phyloP scores from a whole-genome alignment of 495 filamentous ascomycete species.

The Aspergillus homomorphus region DNA sequence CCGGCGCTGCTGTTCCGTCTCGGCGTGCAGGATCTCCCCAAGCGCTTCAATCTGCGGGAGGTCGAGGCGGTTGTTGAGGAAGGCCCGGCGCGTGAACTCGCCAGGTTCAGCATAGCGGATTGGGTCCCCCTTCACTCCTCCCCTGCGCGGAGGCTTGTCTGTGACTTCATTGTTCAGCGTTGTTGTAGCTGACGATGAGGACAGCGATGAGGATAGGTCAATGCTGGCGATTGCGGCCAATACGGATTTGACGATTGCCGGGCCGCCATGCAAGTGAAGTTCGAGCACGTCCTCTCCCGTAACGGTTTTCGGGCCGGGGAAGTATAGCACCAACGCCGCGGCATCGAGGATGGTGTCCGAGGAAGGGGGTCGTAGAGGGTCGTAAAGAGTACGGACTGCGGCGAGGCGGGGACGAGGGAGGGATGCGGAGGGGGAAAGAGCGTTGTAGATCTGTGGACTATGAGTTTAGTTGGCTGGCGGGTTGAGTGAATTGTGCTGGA shows the following conservation, averaged over 20 bases:
- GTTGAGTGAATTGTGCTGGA: neutral
- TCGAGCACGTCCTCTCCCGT: conserved; percentile 94
- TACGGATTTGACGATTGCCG: conserved; percentile 81
- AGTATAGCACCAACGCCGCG: conserved; percentile 79
- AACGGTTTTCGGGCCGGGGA: conserved; percentile 76
- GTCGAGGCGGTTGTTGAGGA: conserved; percentile 79
- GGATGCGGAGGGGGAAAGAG: conserved; percentile 63
- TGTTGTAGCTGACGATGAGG: neutral
- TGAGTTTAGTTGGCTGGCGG: conserved; percentile 12
- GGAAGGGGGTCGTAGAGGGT: conserved; percentile 49
- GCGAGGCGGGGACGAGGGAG: conserved; percentile 74
- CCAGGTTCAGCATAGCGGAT: conserved; percentile 92
- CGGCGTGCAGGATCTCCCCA: conserved; percentile 76
- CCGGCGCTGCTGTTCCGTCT: conserved; percentile 90
- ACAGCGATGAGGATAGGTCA: neutral
- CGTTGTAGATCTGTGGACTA: conserved; percentile 63
- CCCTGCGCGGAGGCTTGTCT: too few species aligned
- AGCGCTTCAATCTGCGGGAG: conserved; percentile 94
- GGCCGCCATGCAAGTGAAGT: conserved; percentile 89
- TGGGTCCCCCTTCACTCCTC: conserved; percentile 18
- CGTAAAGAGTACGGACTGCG: conserved; percentile 69
- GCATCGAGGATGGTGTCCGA: conserved; percentile 67
- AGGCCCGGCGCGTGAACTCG: conserved; percentile 92
- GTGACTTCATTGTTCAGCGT: neutral
- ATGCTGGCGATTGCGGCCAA: conserved; percentile 68